These are phyloP conservation scores for Stereocaulon alpinum DNA, from an alignment of 495 filamentous ascomycete species.

Conservation along the genomic window DNA sequence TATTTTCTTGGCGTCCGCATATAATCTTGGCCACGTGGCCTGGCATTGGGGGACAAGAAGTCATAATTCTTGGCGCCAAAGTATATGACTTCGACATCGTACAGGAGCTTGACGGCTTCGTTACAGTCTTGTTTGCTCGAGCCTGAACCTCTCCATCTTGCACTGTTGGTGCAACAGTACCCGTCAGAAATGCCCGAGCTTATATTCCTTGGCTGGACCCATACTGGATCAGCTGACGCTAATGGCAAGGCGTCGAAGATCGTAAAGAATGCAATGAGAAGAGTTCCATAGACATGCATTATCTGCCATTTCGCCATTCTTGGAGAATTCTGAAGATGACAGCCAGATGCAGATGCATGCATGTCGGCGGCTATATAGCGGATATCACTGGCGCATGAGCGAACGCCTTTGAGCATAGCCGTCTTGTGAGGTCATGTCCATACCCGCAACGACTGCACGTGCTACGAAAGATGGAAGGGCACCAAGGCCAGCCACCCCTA, in stretches of 20 bases:
- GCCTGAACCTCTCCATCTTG: neutral
- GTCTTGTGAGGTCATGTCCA: neutral
- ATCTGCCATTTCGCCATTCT: neutral
- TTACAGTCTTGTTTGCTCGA: neutral
- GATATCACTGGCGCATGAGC: neutral
- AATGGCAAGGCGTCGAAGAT: neutral
- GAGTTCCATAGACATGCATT: neutral
- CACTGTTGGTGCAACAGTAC: neutral
- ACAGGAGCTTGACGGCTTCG: neutral
- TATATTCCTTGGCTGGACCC: neutral
- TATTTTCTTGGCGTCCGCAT: constrained; percentile 7
- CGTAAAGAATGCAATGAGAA: neutral
- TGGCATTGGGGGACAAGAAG: neutral
- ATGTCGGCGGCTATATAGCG: neutral
- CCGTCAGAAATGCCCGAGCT: neutral
- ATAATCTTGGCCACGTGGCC: neutral
- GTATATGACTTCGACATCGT: neutral
- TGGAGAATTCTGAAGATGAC: neutral
- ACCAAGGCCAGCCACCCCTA: too few species aligned
- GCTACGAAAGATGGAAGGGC: too few species aligned
- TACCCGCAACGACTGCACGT: too few species aligned
- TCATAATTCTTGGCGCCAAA: neutral
- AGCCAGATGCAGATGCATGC: neutral
- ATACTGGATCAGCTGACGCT: neutral
- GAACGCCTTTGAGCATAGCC: neutral